Evolutionary conservation across 768 basidiomycete species (phyloP).

Genomic region (Hericium coralloides): DNA sequence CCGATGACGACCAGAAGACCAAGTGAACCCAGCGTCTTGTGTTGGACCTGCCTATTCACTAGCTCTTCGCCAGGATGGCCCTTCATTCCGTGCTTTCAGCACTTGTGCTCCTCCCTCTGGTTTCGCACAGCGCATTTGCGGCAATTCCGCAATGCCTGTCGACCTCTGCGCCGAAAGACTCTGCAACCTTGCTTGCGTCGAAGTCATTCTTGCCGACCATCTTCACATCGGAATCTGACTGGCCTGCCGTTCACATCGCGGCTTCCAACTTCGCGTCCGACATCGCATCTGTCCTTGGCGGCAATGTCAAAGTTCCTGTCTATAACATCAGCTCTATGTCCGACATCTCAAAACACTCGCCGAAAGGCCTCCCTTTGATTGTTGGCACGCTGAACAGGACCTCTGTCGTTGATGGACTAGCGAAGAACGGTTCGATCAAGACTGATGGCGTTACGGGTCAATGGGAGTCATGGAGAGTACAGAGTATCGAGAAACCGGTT

Average conservation of each 20-base stretch:
- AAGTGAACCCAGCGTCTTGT: no score
- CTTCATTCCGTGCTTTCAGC: neutral
- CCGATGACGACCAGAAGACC: no score
- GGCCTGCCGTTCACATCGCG: neutral
- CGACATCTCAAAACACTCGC: neutral
- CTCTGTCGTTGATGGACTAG: neutral
- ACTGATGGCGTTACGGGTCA: neutral
- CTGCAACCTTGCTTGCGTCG: neutral
- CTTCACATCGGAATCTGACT: neutral
- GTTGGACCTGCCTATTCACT: no score
- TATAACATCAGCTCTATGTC: neutral
- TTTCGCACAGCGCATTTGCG: neutral
- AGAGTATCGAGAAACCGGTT: neutral
- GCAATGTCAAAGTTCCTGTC: neutral
- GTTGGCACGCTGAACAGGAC: neutral
- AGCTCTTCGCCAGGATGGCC: neutral
- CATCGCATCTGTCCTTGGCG: neutral
- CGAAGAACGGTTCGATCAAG: neutral
- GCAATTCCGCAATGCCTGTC: neutral
- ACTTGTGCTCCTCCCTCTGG: neutral
- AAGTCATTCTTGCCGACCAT: conserved; percentile 4
- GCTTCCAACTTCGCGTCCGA: neutral
- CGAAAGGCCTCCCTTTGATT: neutral
- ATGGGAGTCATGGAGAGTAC: neutral
- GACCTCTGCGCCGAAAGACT: neutral